Evolutionary conservation across 805 yeast genomes (phyloP), one percentile per base, ranked within the genome.

Genomic region (Candida ulmi): DNA sequence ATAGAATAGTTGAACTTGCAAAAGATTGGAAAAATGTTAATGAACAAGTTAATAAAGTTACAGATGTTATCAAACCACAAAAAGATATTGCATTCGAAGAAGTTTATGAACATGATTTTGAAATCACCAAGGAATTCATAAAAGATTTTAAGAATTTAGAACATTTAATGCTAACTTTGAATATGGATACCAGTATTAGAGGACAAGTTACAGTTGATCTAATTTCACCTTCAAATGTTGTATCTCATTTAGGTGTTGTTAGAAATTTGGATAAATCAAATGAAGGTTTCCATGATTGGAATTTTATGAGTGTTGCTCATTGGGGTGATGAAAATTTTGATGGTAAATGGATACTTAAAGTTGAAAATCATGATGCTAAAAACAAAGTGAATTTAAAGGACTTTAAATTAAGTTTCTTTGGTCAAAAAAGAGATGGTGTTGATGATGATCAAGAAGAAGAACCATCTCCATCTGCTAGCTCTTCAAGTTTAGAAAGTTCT

Each of bases 291-390:
- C 51, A 57, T 5, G 70, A 83, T 49, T 93, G 99, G 99, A 84
- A 86, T 2, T 93, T 93, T 56, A 87, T 90, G 87, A 76, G 91
- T 11, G 98, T 93, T n/a, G 97, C 95, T 1, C 98, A 93, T 59
- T 93, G 98, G 97, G 96, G 96, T 30, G 97, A 91, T 59, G 90
- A 83, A 50, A 36, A 56, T 2, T 91, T 90, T 3, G 61, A 62
- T 19, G 99, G 99, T 11, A 77, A 73, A 5, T 93, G 99, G 99
- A 77, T 62, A 28, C 51, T 93, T 16, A 76, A 71, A 47, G 90
- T 90, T 2, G 54, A 58, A n/a, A 72, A 74, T 36, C 61, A 63
- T 29, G 61, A 57, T 16, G 66, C 59, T 8, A 60, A 53, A 2
- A 64, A 66, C 40, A 54, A 57, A 2, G 59, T 71, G 2, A 62